A percentile compares a stretch with the other conserved stretches of the same genome.
Conservation (phyloP, 495 filamentous ascomycete genomes). For the Podospora didyma region DNA sequence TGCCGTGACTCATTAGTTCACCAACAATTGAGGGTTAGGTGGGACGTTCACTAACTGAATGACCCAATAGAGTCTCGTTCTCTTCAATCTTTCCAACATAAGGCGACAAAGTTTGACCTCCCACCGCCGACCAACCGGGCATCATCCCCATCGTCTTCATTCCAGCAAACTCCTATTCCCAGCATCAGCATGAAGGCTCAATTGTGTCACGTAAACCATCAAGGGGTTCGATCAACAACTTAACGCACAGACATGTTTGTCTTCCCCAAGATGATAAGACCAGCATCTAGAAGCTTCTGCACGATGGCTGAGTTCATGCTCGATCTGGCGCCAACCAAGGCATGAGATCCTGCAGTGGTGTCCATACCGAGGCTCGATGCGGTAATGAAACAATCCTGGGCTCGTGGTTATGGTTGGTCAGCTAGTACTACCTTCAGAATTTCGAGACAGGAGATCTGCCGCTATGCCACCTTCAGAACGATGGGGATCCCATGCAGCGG, state of each 20-base stretch:
- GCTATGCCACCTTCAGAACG: background rate
- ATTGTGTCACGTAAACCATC: too few species aligned
- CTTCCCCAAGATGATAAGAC: constrained; percentile 41
- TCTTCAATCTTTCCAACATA: constrained; percentile 34
- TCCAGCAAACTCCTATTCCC: constrained; percentile 21
- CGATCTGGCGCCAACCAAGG: background rate
- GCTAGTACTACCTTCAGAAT: too few species aligned
- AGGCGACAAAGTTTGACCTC: constrained; percentile 41
- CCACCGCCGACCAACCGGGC: constrained; percentile 41
- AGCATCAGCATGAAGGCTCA: background rate
- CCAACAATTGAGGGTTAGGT: background rate
- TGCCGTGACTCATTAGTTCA: background rate
- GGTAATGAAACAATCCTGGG: background rate
- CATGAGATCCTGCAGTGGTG: background rate
- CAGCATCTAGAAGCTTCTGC: constrained; percentile 27
- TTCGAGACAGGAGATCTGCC: too few species aligned
- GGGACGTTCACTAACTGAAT: constrained; percentile 10
- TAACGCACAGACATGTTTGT: constrained; percentile 27
- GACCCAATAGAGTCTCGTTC: constrained; percentile 27
- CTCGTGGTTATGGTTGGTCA: background rate
- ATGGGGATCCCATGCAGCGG: constrained; percentile 44
- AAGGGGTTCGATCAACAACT: background rate
- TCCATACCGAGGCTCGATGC: background rate
- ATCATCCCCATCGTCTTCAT: constrained; percentile 31
- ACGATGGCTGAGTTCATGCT: background rate